Evolutionary conservation across 768 basidiomycete genomes (phyloP).

Genomic region (Boletus subparvulus): DNA sequence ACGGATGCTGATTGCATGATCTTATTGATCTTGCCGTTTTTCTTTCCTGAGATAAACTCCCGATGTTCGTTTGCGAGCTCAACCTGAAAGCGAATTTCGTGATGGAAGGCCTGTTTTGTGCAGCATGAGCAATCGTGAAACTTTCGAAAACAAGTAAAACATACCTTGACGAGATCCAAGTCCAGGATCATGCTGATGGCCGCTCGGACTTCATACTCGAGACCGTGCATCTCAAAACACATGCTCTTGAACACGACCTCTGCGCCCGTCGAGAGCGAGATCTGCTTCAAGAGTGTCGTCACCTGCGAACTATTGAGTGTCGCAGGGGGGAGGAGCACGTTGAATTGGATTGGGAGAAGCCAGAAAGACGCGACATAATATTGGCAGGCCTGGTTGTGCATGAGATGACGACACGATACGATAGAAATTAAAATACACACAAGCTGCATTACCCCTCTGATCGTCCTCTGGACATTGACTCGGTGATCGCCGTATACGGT

Average conservation of each 20-base stretch:
- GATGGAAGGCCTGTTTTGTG: slow-evolving; percentile 74
- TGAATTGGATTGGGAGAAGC: slow-evolving; percentile 92
- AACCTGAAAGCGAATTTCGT: slow-evolving; percentile 97
- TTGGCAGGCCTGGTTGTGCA: slow-evolving; percentile 73
- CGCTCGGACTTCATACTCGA: slow-evolving; percentile 85
- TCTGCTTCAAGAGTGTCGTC: slow-evolving; percentile 79
- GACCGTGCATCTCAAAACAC: slow-evolving; percentile 96
- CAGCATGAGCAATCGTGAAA: neutral
- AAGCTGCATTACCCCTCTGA: slow-evolving; percentile 91
- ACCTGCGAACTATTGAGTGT: slow-evolving; percentile 82
- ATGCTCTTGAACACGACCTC: slow-evolving; percentile 97
- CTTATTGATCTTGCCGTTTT: slow-evolving; percentile 99
- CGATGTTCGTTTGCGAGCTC: slow-evolving; percentile 97
- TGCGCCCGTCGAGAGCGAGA: slow-evolving; percentile 83
- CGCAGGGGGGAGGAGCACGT: slow-evolving; percentile 81
- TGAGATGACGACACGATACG: slow-evolving; percentile 22
- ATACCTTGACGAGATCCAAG: slow-evolving; percentile 86
- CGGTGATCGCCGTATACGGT: slow-evolving; percentile 92
- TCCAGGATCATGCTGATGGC: slow-evolving; percentile 87
- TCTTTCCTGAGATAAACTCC: slow-evolving; percentile 98
- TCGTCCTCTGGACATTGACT: slow-evolving; percentile 92
- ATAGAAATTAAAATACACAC: slow-evolving; percentile 48
- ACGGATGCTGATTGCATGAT: slow-evolving; percentile 97
- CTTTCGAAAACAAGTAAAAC: slow-evolving; percentile 11
- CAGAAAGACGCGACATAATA: slow-evolving; percentile 97